Evolutionary conservation across 352 stramenopile genomes (phyloP).

Genomic region (Phytophthora aleatoria): DNA sequence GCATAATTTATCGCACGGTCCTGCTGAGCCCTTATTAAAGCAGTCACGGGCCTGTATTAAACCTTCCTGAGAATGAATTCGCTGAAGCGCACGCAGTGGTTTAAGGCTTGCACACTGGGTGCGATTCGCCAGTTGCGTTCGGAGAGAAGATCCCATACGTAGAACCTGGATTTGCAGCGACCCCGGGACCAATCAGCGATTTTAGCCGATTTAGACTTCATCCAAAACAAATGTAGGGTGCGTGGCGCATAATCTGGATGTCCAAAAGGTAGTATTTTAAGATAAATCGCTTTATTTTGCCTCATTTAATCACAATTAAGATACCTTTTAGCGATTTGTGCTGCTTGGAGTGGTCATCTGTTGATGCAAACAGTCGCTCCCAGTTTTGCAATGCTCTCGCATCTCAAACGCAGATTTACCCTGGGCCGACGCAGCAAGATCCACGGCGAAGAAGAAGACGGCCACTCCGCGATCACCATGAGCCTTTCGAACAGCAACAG

Average conservation of each 20-base stretch:
- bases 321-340: not conserved
- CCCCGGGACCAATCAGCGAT: slow-evolving; percentile 2
- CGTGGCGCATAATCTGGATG: slow-evolving; percentile 3
- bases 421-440: slow-evolving; percentile 47
- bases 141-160: slow-evolving; percentile 15
- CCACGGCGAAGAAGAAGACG: slow-evolving; percentile 29
- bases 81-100: too few species aligned
- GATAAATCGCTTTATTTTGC: not conserved
- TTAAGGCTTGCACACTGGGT: not conserved
- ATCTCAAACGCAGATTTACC: slow-evolving; percentile 50
- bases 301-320: not conserved
- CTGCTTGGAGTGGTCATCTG: slow-evolving; percentile 17
- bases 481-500: slow-evolving; percentile 40
- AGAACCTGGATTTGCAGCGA: slow-evolving; percentile 16
- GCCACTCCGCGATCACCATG: slow-evolving; percentile 30
- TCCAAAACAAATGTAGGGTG: slow-evolving; percentile 5
- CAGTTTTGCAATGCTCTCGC: slow-evolving; percentile 45
- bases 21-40: too few species aligned
- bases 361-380: slow-evolving; percentile 34
- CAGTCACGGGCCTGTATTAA: too few species aligned
- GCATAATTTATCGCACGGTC: too few species aligned
- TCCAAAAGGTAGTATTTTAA: not conserved
- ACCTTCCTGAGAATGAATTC: too few species aligned
- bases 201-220: not conserved
- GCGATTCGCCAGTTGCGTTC: slow-evolving; percentile 13